phyloP scores from a whole-genome alignment of 306 rosid genomes.

The Oxytropis ochrocephala region DNA sequence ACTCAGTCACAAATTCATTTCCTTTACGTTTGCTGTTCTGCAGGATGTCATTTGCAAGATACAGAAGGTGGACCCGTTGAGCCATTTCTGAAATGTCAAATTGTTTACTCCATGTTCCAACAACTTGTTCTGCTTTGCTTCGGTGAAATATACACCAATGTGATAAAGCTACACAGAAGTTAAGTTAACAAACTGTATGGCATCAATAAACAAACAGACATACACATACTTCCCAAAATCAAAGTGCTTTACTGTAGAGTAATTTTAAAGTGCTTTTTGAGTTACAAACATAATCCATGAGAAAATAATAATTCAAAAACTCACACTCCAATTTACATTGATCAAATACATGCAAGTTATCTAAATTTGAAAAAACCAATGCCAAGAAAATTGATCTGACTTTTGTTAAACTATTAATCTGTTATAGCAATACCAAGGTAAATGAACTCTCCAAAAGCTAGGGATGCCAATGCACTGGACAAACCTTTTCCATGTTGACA shows the following conservation, averaged over 20 bases:
- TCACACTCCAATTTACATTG: neutral
- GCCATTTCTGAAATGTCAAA: conserved; percentile 54
- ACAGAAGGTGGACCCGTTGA: conserved; percentile 72
- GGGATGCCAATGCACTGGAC: neutral
- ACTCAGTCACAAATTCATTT: conserved; percentile 84
- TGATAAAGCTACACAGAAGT: conserved; percentile 66
- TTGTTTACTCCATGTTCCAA: conserved; percentile 78
- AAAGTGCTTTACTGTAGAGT: neutral
- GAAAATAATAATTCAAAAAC: neutral
- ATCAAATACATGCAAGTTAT: conserved; percentile 10
- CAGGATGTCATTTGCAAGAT: conserved; percentile 91
- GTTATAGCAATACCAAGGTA: neutral
- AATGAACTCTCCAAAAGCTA: neutral
- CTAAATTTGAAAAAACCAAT: neutral
- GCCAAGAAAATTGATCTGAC: neutral
- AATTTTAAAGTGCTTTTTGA: neutral
- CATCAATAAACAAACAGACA: neutral
- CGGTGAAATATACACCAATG: conserved; percentile 96
- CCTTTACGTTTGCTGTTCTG: conserved; percentile 95
- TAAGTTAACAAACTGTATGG: conserved; percentile 28
- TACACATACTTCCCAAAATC: neutral
- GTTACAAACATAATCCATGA: neutral
- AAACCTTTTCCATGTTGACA: neutral
- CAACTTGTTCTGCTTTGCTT: conserved; percentile 83
- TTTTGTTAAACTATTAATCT: neutral